A percentile compares a stretch with the other conserved stretches of the same genome.
Conservation (phyloP, 139 green algal genomes). For the Pleodorina starrii region DNA sequence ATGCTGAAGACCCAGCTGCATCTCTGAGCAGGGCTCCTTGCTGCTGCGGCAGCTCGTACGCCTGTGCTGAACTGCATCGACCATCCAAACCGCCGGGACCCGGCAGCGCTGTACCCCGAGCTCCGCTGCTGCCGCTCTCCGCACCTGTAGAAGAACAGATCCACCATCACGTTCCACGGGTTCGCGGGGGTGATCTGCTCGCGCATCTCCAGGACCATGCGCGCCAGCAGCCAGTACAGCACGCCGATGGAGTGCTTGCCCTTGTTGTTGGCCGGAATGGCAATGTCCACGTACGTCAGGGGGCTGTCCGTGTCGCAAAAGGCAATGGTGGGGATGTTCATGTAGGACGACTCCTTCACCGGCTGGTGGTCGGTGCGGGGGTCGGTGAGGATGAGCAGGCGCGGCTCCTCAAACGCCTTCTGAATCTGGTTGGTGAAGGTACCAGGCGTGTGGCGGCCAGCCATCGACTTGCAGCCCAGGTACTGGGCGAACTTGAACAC, state of each 20-base stretch:
- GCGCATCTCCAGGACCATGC: slow-evolving; percentile 99
- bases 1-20: not conserved
- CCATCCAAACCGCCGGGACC: not conserved
- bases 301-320: slow-evolving; percentile 99
- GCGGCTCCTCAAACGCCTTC: slow-evolving; percentile 97
- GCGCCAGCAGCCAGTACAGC: slow-evolving; percentile 97
- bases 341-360: slow-evolving; percentile 96
- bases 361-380: slow-evolving; percentile 95
- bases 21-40: not conserved
- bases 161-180: slow-evolving; percentile 96
- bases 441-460: slow-evolving; percentile 98
- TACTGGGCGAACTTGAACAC: slow-evolving; percentile 99
- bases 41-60: too few species aligned
- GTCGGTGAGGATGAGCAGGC: slow-evolving; percentile 97
- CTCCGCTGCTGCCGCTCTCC: slow-evolving; percentile 20
- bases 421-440: slow-evolving; percentile 99
- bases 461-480: slow-evolving; percentile 93
- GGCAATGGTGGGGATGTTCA: slow-evolving; percentile 99
- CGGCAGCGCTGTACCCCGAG: not conserved
- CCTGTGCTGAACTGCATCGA: not conserved
- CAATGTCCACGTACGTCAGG: slow-evolving; percentile 94
- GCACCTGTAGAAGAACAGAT: slow-evolving; percentile 99
- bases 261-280: slow-evolving; percentile 99
- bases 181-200: slow-evolving; percentile 82
- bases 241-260: slow-evolving; percentile 96